Evolutionary conservation across 2,329 filamentous ascomycete genomes (phyloP).

Genomic region (Pyrenochaeta sp.): DNA sequence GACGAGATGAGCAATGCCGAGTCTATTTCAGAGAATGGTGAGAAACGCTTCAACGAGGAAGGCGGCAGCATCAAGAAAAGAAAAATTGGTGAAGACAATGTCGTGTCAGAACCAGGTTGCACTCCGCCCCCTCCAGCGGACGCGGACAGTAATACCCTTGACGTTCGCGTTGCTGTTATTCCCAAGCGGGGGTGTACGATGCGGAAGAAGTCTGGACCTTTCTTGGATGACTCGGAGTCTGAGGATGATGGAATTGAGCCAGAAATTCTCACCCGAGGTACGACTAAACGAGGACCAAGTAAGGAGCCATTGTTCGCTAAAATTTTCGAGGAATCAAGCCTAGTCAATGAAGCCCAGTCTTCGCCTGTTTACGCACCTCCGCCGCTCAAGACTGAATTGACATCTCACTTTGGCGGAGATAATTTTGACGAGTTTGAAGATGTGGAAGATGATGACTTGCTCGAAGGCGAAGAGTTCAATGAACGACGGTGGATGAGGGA

Average conservation of each 20-base stretch:
- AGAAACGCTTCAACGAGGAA: conserved; percentile 54
- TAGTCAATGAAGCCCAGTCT: conserved; percentile 14
- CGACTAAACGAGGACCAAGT: conserved; percentile 19
- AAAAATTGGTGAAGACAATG: conserved; percentile 43
- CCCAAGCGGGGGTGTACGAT: conserved; percentile 19
- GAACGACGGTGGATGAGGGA: conserved; percentile 75
- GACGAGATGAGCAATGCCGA: conserved; percentile 33
- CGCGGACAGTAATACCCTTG: conserved; percentile 9
- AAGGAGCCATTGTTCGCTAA: conserved; percentile 29
- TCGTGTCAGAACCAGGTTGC: conserved; percentile 51
- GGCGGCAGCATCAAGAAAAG: conserved; percentile 53
- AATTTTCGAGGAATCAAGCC: conserved; percentile 22
- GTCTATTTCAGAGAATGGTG: not conserved
- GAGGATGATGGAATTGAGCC: conserved; percentile 54
- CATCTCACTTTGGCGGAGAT: conserved; percentile 55
- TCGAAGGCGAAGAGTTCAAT: conserved; percentile 61
- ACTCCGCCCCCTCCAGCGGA: conserved; percentile 36
- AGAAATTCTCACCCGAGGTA: conserved; percentile 29
- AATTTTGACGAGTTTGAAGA: conserved; percentile 64
- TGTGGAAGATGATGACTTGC: conserved; percentile 69
- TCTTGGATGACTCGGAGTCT: conserved; percentile 75
- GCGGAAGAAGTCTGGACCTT: conserved; percentile 64
- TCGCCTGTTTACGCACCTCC: conserved; percentile 18
- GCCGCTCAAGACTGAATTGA: conserved; percentile 57
- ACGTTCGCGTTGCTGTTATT: conserved; percentile 10